phyloP scores from a whole-genome alignment of 768 basidiomycete genomes.

The Boletus reticuloceps region DNA sequence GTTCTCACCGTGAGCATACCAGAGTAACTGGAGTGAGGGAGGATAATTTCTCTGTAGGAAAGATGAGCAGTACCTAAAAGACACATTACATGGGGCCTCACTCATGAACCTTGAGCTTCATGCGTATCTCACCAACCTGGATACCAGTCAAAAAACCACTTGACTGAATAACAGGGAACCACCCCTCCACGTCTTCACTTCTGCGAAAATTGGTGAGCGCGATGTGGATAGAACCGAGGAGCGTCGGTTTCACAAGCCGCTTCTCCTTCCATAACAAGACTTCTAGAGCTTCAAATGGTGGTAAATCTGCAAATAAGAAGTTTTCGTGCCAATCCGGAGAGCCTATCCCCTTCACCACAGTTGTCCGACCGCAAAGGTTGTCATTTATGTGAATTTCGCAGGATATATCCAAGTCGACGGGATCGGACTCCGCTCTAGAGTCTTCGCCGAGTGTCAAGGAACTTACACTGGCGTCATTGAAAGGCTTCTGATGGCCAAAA shows the following conservation, averaged over 20 bases:
- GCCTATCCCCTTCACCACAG: conserved; percentile 62
- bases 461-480: conserved; percentile 25
- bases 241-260: conserved; percentile 51
- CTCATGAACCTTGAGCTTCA: conserved; percentile 78
- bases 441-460: conserved; percentile 31
- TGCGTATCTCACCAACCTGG: conserved; percentile 71
- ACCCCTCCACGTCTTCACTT: conserved; percentile 75
- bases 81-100: conserved; percentile 30
- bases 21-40: conserved; percentile 64
- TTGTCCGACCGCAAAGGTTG: conserved; percentile 68
- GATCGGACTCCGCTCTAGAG: conserved; percentile 42
- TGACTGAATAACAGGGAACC: conserved; percentile 70
- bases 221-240: conserved; percentile 63
- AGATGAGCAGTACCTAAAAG: conserved; percentile 3
- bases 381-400: conserved; percentile 78
- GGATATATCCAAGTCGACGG: conserved; percentile 65
- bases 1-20: conserved; percentile 54
- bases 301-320: conserved; percentile 72
- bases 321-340: conserved; percentile 81
- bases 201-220: conserved; percentile 69
- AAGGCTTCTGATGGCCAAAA: conserved; percentile 51
- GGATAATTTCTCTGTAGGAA: conserved; percentile 65
- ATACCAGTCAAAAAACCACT: conserved; percentile 47
- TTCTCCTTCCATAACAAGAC: conserved; percentile 71
- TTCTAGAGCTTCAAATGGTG: conserved; percentile 71